Percentiles rank a stretch among this genome's conserved stretches.
phyloP scores from a whole-genome alignment of 176 grass and related monocot species.

The Panicum miliaceum region DNA sequence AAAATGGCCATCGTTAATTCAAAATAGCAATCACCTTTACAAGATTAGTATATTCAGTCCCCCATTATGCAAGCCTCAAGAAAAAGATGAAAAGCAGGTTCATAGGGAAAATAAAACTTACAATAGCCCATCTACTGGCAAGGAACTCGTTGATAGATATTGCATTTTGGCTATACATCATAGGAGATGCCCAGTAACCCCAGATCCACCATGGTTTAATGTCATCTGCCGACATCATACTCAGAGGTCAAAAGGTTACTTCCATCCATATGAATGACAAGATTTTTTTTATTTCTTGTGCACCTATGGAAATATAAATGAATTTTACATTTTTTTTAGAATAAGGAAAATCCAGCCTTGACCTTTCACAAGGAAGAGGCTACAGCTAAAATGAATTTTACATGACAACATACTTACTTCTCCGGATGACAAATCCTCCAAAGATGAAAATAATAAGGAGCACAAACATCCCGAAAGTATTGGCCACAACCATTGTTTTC shows the following conservation, averaged over 20 bases:
- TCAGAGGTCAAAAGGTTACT: slow-evolving; percentile 22
- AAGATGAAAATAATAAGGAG: slow-evolving; percentile 80
- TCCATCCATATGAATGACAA: slow-evolving; percentile 11
- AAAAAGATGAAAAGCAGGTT: not conserved
- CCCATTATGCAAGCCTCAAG: not conserved
- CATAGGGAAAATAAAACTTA: slow-evolving; percentile 47
- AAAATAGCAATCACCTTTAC: not conserved
- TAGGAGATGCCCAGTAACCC: slow-evolving; percentile 88
- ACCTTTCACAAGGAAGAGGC: too few relatives aligned
- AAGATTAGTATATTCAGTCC: slow-evolving; percentile 18
- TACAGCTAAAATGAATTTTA: slow-evolving; percentile 27
- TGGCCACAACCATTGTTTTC: slow-evolving; percentile 83
- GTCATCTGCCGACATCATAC: slow-evolving; percentile 59
- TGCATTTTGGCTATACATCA: slow-evolving; percentile 90
- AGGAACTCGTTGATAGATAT: slow-evolving; percentile 92
- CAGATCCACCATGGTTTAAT: slow-evolving; percentile 96
- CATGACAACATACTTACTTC: slow-evolving; percentile 49
- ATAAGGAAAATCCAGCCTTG: too few relatives aligned
- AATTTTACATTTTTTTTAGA: slow-evolving; percentile 23
- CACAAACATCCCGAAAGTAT: slow-evolving; percentile 73
- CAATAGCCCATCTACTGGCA: slow-evolving; percentile 71
- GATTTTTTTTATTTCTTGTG: not conserved
- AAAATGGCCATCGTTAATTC: slow-evolving; percentile 29
- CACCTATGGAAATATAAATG: slow-evolving; percentile 18
- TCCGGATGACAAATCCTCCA: slow-evolving; percentile 80